Base-by-base conservation (phyloP, 768 basidiomycete genomes). In the Leccinum variicolor region DNA sequence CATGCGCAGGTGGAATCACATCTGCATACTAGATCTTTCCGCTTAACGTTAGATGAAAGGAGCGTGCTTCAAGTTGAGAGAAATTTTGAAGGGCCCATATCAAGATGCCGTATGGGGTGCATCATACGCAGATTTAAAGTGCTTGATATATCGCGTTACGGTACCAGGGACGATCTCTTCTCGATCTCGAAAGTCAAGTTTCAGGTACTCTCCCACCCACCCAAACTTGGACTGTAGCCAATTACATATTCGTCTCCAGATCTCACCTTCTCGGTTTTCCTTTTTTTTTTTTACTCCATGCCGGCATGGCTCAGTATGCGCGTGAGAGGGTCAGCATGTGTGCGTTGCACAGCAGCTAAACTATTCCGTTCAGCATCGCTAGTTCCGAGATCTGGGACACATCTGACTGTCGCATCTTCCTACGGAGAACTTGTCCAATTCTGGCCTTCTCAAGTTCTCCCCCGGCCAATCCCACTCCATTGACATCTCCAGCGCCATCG, bases 131-230 rank as follows among this genome's bases (percentile, higher is more conserved):
- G 67, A 73, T 73, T 69, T 68, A 62, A 55, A 58, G 59, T 66
- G 49, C 68, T 69, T 72, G 69, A 67, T 72, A 67, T 73, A 72
- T 72, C 59, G 47, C 39, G 29, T 72, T 72, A 72, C 71, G 71
- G 55, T 66, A 72, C 64, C 64, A 72, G 72, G 72, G 71, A 67
- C 73, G 71, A 72, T 72, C 72, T 65, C 60, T 60, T 69, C 70
- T 72, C 69, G 71, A 74, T 71, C 71, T 70, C 60, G 64, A 72
- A 68, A 69, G 64, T 61, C 68, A 70, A 62, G 68, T 67, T 66
- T 67, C 71, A 72, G 73, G 71, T 70, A 69, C 73, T 66, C 66
- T 67, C 66, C 67, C 66, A 67, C 66, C 59, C 61, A 58, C 0
- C 66, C 66, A 31, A 68, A 62, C 60, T 55, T 4, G 64, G 66